A percentile compares a stretch with the other conserved stretches of the same genome.
Evolutionary conservation across 176 grass and related monocot genomes (phyloP).

Genomic region (Oryza australiensis): DNA sequence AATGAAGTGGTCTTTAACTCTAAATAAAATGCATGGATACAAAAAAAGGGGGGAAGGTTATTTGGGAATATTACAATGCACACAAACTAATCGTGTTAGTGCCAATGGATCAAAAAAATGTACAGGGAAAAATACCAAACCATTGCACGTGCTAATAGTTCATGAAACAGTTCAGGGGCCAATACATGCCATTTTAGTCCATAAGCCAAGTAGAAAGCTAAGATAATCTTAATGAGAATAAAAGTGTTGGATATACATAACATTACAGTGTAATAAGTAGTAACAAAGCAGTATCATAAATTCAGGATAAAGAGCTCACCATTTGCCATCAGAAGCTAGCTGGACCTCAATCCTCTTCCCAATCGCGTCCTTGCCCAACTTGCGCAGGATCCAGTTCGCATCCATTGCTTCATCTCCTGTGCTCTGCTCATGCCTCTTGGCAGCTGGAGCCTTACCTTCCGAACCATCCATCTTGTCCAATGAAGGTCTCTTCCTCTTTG

Average conservation of each 20-base stretch:
- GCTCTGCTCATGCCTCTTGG: constrained; percentile 54
- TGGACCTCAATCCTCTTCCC: constrained; percentile 84
- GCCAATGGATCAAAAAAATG: not conserved
- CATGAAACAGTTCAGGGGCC: not conserved
- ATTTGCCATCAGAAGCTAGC: constrained; percentile 59
- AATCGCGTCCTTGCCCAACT: constrained; percentile 85
- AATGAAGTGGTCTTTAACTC: not conserved
- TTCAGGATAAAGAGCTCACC: constrained; percentile 44
- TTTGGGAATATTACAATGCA: not conserved
- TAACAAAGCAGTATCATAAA: not conserved
- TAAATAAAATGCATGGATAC: not conserved
- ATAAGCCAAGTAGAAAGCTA: not conserved
- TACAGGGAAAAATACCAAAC: not conserved
- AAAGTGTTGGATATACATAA: not conserved
- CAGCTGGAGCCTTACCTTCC: constrained; percentile 33
- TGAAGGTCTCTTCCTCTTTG: constrained; percentile 91
- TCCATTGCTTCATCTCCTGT: constrained; percentile 58
- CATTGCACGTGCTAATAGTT: not conserved
- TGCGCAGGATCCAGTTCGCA: constrained; percentile 87
- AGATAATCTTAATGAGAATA: not conserved
- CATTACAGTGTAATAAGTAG: constrained; percentile 2
- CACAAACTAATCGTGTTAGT: not conserved
- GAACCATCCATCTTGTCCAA: constrained; percentile 57
- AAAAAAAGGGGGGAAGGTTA: not conserved
- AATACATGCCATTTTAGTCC: not conserved